A percentile compares a stretch with the other conserved stretches of the same genome.
These are phyloP conservation scores for Cordia subcordata DNA, from an alignment of 257 asterid species.

Conservation along the genomic window DNA sequence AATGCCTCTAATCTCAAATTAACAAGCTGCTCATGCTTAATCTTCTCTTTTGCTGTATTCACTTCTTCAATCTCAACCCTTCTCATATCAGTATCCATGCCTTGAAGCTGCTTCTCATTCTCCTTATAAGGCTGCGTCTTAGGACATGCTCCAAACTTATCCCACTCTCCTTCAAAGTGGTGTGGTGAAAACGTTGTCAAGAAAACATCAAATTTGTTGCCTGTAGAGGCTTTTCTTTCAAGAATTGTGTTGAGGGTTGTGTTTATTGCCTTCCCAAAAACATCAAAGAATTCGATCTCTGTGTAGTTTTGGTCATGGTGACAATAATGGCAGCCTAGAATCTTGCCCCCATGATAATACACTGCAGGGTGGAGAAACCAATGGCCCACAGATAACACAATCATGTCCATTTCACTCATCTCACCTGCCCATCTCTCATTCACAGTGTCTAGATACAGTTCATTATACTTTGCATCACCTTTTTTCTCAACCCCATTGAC, in stretches of 20 bases:
- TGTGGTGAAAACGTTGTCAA: constrained; percentile 69
- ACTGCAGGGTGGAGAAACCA: constrained; percentile 62
- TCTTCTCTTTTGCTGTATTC: constrained; percentile 28
- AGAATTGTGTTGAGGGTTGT: constrained; percentile 38
- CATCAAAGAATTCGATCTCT: constrained; percentile 61
- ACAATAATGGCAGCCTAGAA: constrained; percentile 61
- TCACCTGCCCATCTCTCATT: constrained; percentile 67
- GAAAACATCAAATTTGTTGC: constrained; percentile 23
- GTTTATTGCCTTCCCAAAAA: constrained; percentile 43
- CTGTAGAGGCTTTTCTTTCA: constrained; percentile 10
- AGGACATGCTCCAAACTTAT: constrained; percentile 59
- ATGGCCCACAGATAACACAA: constrained; percentile 62
- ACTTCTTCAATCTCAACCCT: constrained; percentile 35
- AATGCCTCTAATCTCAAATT: constrained; percentile 43
- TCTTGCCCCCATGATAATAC: constrained; percentile 24
- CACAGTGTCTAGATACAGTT: constrained; percentile 38
- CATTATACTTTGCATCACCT: constrained; percentile 28
- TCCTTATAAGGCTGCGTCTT: constrained; percentile 47
- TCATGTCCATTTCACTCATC: constrained; percentile 34
- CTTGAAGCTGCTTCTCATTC: constrained; percentile 40
- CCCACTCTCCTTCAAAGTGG: constrained; percentile 92
- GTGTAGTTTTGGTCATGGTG: constrained; percentile 32
- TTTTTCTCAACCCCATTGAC: constrained; percentile 65
- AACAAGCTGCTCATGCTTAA: background rate
- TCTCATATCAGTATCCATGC: constrained; percentile 66